Evolutionary conservation across 1,284 basidiomycete species (phyloP).

Genomic region (Tilletia setariae): DNA sequence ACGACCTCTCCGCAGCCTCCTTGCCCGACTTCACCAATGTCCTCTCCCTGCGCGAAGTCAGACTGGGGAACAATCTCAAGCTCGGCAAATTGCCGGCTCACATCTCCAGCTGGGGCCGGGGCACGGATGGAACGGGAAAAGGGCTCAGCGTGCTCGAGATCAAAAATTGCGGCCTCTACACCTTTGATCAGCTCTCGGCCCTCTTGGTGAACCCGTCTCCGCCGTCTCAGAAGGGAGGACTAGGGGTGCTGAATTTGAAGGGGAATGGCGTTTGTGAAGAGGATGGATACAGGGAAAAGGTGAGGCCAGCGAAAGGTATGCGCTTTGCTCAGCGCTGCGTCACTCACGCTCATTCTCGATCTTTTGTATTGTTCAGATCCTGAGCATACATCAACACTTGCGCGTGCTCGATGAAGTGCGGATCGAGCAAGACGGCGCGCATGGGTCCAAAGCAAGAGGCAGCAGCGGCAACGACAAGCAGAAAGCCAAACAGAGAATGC

Average conservation of each 20-base stretch:
- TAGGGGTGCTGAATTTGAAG: conserved; percentile 38
- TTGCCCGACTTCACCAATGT: conserved; percentile 48
- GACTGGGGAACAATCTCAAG: conserved; percentile 36
- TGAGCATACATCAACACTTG: conserved; percentile 29
- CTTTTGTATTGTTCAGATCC: conserved; percentile 11
- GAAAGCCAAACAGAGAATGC: background rate
- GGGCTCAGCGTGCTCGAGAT: conserved; percentile 44
- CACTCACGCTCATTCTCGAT: background rate
- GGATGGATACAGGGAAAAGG: conserved; percentile 31
- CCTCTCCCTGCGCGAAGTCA: conserved; percentile 41
- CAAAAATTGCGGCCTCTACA: conserved; percentile 41
- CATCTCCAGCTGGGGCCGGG: conserved; percentile 41
- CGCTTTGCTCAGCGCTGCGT: background rate
- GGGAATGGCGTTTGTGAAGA: conserved; percentile 34
- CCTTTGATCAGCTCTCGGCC: conserved; percentile 31
- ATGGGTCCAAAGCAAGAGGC: background rate
- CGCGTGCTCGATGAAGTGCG: conserved; percentile 31
- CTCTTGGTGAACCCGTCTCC: conserved; percentile 22
- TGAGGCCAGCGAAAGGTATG: no score
- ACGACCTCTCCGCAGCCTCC: conserved; percentile 24
- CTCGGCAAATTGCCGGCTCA: conserved; percentile 34
- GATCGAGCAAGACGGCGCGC: background rate
- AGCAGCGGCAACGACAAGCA: background rate
- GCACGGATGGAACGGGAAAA: conserved; percentile 31
- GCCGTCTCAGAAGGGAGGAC: conserved; percentile 27